Evolutionary conservation across 768 basidiomycete genomes (phyloP), one percentile per base, ranked within the genome.

Genomic region (Leccinellum albellum): DNA sequence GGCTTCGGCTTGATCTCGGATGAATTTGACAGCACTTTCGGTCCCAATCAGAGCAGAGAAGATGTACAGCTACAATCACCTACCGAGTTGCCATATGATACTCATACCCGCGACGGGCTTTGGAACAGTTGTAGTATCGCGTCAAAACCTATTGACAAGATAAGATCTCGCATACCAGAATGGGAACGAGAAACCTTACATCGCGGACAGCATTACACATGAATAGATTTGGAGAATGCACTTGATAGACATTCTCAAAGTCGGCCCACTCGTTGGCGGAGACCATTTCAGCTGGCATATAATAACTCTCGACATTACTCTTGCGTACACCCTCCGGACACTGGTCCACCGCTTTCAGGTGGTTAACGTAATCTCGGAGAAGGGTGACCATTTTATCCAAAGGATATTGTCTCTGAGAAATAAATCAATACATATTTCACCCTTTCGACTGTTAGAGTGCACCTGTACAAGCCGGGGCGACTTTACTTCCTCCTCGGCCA

Each of bases 241-340:
- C 80, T 66, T 96, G 91, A 67, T 94, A 92, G 24, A 94, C 92
- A 64, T 95, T 90, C 66, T 90, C 87, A 72, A 96, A 98, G 58
- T 86, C 83, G 2, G 80, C 82, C 88, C 84, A 87, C 64, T 91
- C 89, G 23, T 83, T 76, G 26, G 85, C 76, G 12, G 85, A 83
- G 32, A 87, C 79, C 45, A 82, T 80, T 63, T 88, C 85, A 13
- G 84, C 78, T 29, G 87, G 86, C 72, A 89, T 82, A 55, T 84
- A 79, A 62, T 88, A 88, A 53, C 75, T 81, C 53, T 79, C 74
- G 12, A 70, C 65, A 29, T 73, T 72, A 44, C 70, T 74, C 59
- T 70, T 68, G 51, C 66, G 67, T 28, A 60, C 51, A 13, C 64
- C 62, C 29, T 67, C 66, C 5, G 74, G 72, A 21, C 66, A 69